phyloP scores from a whole-genome alignment of 805 yeast genomes.

The Spathaspora passalidarum region DNA sequence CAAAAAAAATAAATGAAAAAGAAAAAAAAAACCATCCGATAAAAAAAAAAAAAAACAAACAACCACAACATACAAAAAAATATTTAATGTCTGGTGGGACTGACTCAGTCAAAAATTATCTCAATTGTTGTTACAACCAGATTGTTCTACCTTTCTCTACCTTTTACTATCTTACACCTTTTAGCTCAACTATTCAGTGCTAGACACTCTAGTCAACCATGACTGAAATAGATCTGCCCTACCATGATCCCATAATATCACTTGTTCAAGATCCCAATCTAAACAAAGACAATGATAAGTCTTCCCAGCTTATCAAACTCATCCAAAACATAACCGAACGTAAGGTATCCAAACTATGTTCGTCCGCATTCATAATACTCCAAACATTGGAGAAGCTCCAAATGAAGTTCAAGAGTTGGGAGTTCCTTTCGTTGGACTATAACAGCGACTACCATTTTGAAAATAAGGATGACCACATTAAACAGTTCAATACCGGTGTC shows the following conservation, averaged over 20 bases:
- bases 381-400: constrained; percentile 51
- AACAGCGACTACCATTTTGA: constrained; percentile 41
- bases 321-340: constrained; percentile 43
- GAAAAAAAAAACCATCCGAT: constrained; percentile 1
- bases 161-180: neutral
- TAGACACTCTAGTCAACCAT: constrained; percentile 2
- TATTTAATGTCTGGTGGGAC: neutral
- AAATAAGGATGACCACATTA: constrained; percentile 15
- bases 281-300: constrained; percentile 38
- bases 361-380: constrained; percentile 43
- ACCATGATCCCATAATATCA: constrained; percentile 46
- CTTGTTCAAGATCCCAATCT: constrained; percentile 49
- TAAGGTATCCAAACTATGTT: constrained; percentile 47
- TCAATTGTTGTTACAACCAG: neutral
- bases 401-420: constrained; percentile 50
- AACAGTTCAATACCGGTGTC: constrained; percentile 48
- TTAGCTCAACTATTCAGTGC: neutral
- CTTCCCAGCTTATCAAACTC: constrained; percentile 36
- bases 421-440: constrained; percentile 50
- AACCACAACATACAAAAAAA: neutral
- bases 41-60: neutral
- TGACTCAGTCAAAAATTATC: neutral
- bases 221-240: constrained; percentile 23
- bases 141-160: neutral
- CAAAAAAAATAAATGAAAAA: neutral